Percentiles rank a stretch among this genome's conserved stretches.
phyloP scores from a whole-genome alignment of 495 filamentous ascomycete species.

The Neurospora sp. region DNA sequence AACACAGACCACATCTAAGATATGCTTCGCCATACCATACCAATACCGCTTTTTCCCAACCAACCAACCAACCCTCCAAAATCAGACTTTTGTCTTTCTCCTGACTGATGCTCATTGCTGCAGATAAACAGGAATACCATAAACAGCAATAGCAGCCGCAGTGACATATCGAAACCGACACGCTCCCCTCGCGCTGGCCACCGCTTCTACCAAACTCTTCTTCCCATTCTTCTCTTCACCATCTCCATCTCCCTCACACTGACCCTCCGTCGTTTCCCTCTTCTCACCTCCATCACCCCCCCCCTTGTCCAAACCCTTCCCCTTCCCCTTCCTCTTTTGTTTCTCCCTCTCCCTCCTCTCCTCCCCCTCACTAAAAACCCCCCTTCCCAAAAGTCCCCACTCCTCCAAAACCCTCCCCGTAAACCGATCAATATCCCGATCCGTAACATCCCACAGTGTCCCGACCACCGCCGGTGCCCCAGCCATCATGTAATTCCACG shows the following conservation, averaged over 20 bases:
- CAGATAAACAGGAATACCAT: slow-evolving; percentile 88
- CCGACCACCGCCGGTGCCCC: slow-evolving; percentile 76
- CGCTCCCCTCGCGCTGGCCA: slow-evolving; percentile 56
- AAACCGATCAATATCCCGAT: slow-evolving; percentile 91
- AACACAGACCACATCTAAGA: neutral
- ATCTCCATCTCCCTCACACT: neutral
- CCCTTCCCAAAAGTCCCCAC: slow-evolving; percentile 63
- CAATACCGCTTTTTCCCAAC: neutral
- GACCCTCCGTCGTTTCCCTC: neutral
- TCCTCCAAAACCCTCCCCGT: slow-evolving; percentile 62
- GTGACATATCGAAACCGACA: slow-evolving; percentile 87
- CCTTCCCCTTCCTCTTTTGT: slow-evolving; percentile 19
- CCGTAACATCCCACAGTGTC: slow-evolving; percentile 95
- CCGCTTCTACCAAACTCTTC: slow-evolving; percentile 62
- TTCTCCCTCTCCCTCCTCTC: slow-evolving; percentile 13
- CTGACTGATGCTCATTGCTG: slow-evolving; percentile 5
- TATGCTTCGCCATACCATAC: slow-evolving; percentile 11
- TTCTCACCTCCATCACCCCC: neutral
- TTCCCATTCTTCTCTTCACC: neutral
- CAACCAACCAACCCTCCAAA: neutral
- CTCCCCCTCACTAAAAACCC: slow-evolving; percentile 21
- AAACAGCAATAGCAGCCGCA: slow-evolving; percentile 84
- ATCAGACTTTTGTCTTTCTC: neutral
- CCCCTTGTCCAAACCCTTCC: slow-evolving; percentile 6
- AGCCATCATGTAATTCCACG: slow-evolving; percentile 82